Base-by-base conservation (phyloP, 495 filamentous ascomycete species). In the Penicillium coprophilum region DNA sequence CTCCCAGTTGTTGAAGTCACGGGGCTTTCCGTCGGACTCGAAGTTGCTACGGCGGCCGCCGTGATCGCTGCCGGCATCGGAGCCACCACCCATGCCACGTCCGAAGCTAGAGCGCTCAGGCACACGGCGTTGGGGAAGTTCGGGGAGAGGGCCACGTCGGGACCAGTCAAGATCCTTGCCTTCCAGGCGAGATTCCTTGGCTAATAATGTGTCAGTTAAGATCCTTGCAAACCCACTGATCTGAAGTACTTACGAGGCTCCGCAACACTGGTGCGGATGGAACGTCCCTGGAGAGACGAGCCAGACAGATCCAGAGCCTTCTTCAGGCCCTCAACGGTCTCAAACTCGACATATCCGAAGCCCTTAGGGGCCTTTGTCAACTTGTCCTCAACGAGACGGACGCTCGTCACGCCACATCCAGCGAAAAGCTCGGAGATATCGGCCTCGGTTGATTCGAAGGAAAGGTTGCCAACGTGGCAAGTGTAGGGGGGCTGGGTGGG, bases 331-430 rank as follows among this genome's bases (percentile, higher is more conserved):
- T 96, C 92, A 17, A 92, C 79, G 39, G 86, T 87, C 54, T 80
- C 86, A 66, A 97, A 98, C 67, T 97, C 95, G 47, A 95, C 92
- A 73, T 98, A 98, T 41, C 92, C 94, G 66, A 98, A 98, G 39
- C 94, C 94, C 80, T 98, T 98, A 45, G 94, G 94, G 64, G 89
- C 88, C 59, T 86, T 83, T 61, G 91, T 89, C 71, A 95, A 77
- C 68, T 91, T 93, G 73, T 98, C 94, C 74, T 96, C 92, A 57
- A 97, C 94, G 59, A 98, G 91, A 62, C 94, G 88, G 52, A 98
- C 91, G 65, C 85, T 97, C 15, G 86, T 87, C 61, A 95, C 85
- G 51, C 88, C 79, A 73, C 94, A 98, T 31, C 79, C 89, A 28
- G 78, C 69, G 69, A 98, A 96, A 63, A 97, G 94, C 7, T 90